Evolutionary conservation across 2,329 filamentous ascomycete species (phyloP), one percentile per base, ranked within the genome.

Genomic region (Fusarium torulosum): DNA sequence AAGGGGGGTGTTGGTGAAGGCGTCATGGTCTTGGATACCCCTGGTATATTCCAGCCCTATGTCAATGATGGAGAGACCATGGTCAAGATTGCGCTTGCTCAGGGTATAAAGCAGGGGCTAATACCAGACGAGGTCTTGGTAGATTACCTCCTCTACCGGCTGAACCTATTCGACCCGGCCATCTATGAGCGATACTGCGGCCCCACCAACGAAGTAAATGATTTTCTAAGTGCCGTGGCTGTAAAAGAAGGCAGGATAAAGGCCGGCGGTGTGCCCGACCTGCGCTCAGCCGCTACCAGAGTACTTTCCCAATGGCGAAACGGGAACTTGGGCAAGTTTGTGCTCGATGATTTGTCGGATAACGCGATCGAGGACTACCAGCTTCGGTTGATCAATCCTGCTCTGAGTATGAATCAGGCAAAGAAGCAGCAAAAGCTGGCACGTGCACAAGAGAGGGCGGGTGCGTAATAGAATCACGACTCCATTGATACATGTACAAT

Each of bases 11-110:
- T 83, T 21, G 84, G 83, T 23, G 83, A 86, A 44, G 58, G 58
- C 42, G 90, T 97, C 7, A 97, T 96, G 76, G 81, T 98, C 42
- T 82, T 97, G 46, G 96, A 99, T 79, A 97, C 95, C 0, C 96
- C 96, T 0, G 96, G 96, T 46, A 94, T 99, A 10, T 99, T 98
- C 78, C 88, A 97, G 60, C 96, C 96, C 0, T 97, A 97, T 76
- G 91, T 98, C 27, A 86, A 90, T 0, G 88, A 96, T 74, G 86
- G 91, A 17, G 91, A 96, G 76, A 88, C 90, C 44, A 99, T 99
- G 96, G 83, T 99, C 66, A 98, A 97, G 79, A 86, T 99, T n/a
- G 91, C 94, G 3, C 86, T 98, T 1, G 94, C 93, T 51, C 93
- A 95, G 20, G 92, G 91, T 77, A 93, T 99, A 54, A 97, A 97